Evolutionary conservation across 148 eudicot genomes (phyloP).

Genomic region (Arbutus unedo): DNA sequence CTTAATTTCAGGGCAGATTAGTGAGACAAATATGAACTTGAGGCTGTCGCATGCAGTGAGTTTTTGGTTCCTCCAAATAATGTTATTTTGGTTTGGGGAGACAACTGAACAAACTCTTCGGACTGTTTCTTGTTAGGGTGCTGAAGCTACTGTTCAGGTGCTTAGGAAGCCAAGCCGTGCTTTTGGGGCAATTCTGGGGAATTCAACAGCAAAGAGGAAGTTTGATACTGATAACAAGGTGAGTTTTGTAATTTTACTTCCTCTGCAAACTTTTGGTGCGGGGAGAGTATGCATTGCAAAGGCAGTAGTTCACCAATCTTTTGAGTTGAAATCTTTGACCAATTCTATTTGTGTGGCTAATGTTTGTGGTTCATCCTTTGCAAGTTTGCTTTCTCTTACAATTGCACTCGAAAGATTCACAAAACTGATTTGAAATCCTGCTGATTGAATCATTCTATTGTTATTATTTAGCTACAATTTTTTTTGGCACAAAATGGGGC

Average conservation of each 20-base stretch:
- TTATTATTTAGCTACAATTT: neutral
- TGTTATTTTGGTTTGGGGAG: neutral
- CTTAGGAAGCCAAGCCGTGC: slow-evolving; percentile 74
- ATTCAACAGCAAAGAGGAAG: slow-evolving; percentile 59
- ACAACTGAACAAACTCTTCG: neutral
- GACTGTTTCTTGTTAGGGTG: slow-evolving; percentile 30
- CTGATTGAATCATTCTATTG: neutral
- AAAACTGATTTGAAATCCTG: neutral
- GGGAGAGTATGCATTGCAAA: neutral
- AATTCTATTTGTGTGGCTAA: slow-evolving; percentile 7
- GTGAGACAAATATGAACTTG: slow-evolving; percentile 6
- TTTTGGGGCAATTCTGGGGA: slow-evolving; percentile 87
- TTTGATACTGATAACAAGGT: slow-evolving; percentile 46
- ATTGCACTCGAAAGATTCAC: slow-evolving; percentile 2
- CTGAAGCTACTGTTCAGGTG: slow-evolving; percentile 69
- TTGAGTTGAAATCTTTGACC: neutral
- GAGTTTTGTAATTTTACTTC: slow-evolving; percentile 12
- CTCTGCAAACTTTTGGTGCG: neutral
- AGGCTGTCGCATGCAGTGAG: slow-evolving; percentile 12
- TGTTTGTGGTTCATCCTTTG: neutral
- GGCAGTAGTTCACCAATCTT: neutral
- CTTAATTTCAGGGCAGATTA: slow-evolving; percentile 16
- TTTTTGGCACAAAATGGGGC: neutral
- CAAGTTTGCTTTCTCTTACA: neutral
- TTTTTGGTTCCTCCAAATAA: neutral